Percentiles rank a stretch among this genome's conserved stretches.
Evolutionary conservation across 257 asterid species (phyloP).

Genomic region (Solanum piurae): DNA sequence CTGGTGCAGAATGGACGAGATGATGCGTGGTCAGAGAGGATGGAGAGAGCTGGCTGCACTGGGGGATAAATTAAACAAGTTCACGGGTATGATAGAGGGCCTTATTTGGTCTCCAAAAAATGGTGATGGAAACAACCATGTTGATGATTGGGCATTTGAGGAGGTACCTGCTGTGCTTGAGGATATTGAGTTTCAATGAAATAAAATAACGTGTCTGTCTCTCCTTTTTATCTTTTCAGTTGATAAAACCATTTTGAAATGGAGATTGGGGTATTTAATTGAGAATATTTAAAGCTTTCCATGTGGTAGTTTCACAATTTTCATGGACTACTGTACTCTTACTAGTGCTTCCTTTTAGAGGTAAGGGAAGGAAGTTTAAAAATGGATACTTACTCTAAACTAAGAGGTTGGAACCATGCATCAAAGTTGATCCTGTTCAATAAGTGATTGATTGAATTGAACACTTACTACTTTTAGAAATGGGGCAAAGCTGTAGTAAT

Average conservation of each 20-base stretch:
- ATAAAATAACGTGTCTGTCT: neutral
- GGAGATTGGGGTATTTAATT: neutral
- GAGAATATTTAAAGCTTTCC: neutral
- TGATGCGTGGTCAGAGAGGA: slow-evolving; percentile 99
- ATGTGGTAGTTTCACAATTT: neutral
- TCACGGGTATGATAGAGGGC: slow-evolving; percentile 93
- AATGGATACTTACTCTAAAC: neutral
- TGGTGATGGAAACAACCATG: slow-evolving; percentile 57
- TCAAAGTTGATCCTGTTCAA: neutral
- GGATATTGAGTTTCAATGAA: neutral
- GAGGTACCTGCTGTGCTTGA: slow-evolving; percentile 41
- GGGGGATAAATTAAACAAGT: slow-evolving; percentile 85
- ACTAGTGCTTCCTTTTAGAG: neutral
- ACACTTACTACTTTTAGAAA: neutral
- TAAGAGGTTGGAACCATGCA: neutral
- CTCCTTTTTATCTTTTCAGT: neutral
- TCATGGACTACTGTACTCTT: neutral
- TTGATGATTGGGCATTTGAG: slow-evolving; percentile 95
- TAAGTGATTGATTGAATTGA: neutral
- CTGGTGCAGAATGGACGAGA: slow-evolving; percentile 92
- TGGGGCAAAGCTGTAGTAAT: neutral
- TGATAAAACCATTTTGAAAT: neutral
- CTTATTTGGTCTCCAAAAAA: slow-evolving; percentile 87
- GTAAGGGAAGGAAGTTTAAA: neutral
- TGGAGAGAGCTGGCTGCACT: slow-evolving; percentile 95